Evolutionary conservation across 331 rosid genomes (phyloP), one percentile per base, ranked within the genome.

Genomic region (Erythrophleum ivorense): DNA sequence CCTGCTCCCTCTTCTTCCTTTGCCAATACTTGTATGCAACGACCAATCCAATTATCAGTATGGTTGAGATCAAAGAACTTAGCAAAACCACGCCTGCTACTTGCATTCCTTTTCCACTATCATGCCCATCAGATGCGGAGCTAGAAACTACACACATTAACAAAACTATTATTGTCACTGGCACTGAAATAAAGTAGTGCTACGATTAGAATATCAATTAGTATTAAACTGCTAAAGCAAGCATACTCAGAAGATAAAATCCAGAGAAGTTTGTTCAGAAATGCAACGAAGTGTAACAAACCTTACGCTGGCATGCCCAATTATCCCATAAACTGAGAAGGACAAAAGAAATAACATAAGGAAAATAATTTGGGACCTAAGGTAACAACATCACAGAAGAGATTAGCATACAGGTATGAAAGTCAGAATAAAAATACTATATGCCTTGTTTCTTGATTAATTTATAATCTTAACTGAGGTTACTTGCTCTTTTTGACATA

Each of bases 11-110:
- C 88, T 78, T 86, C 87, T 84, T 93, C 91, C 86, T 93, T 82
- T 84, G 92, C 97, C 98, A 91, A 83, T 83, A 89, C 82, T 91
- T 95, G 84, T 82, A 90, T 19, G 79, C 90, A 49, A 36, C 81
- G 55, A 87, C 85, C 68, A 82, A 77, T 70, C 91, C 91, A 16
- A 88, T 5, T 54, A 83, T 67, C 13, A 86, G 65, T 49, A 81
- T 71, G 4, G 83, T 70, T 58, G 88, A 77, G 43, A 81, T 78
- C 38, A 81, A 71, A 63, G 19, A 84, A 82, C 86, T 60, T 46
- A 95, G 88, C 77, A 88, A 68, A 69, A 95, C 77, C 74, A 85
- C 49, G 46, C 85, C 31, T 60, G 87, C 89, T 71, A 87, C 69
- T 66, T 78, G 89, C 90, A 72, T 71, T 86, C 89, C 83, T 81